Evolutionary conservation across 208 protist species (phyloP).

Genomic region (Leishmania tarentolae): DNA sequence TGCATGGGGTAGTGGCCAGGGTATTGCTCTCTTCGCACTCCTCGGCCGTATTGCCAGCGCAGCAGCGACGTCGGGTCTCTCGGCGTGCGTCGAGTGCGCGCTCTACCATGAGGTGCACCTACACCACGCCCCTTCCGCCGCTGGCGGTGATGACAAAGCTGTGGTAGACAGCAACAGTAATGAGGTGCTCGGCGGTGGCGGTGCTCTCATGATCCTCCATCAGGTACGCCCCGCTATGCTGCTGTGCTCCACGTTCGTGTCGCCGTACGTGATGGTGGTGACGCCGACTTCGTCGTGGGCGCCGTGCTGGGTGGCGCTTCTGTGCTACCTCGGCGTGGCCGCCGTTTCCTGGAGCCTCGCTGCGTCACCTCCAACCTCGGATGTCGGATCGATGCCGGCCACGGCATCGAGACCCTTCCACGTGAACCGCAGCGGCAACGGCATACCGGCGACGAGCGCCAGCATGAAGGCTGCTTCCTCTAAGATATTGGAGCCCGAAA

Average conservation of each 20-base stretch:
- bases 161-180: not conserved
- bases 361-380: not conserved
- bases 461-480: not conserved
- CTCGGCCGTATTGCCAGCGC: slow-evolving; percentile 12
- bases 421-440: not conserved
- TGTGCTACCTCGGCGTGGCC: slow-evolving; percentile 9
- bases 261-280: slow-evolving; percentile 1
- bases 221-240: slow-evolving; percentile 18
- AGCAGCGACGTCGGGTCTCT: slow-evolving; percentile 12
- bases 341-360: slow-evolving; percentile 1
- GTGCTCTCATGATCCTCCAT: slow-evolving; percentile 12
- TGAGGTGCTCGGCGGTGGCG: not conserved
- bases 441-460: not conserved
- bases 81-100: slow-evolving; percentile 18
- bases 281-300: slow-evolving; percentile 10
- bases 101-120: slow-evolving; percentile 9
- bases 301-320: slow-evolving; percentile 13
- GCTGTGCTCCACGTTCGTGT: slow-evolving; percentile 6
- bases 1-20: slow-evolving; percentile 11
- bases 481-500: not conserved
- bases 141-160: not conserved
- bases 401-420: no score
- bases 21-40: not conserved
- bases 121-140: not conserved
- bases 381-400: not conserved